Percentiles rank a stretch among this genome's conserved stretches.
These are phyloP conservation scores for Diophrys appendiculata DNA, from an alignment of 73 alveolate species.

Conservation along the genomic window DNA sequence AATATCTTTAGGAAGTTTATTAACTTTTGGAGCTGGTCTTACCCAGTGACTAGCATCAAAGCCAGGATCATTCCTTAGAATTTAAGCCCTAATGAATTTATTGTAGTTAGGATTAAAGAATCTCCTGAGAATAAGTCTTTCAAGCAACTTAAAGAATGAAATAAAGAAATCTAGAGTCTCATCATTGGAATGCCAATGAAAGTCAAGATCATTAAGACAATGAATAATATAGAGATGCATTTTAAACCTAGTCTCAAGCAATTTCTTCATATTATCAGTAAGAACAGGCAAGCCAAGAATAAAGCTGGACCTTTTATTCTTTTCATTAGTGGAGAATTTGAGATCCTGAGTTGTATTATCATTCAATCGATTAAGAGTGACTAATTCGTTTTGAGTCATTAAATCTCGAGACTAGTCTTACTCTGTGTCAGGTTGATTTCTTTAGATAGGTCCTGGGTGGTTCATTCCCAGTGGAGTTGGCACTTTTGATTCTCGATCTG, in stretches of 20 bases:
- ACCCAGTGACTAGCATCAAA: background rate
- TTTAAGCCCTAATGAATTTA: background rate
- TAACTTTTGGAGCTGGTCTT: background rate
- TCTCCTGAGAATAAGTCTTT: conserved; percentile 1
- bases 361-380: background rate
- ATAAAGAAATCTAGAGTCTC: conserved; percentile 5
- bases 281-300: background rate
- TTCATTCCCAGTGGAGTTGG: background rate
- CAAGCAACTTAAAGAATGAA: conserved; percentile 12
- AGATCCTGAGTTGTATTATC: background rate
- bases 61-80: background rate
- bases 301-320: background rate
- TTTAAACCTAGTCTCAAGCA: background rate
- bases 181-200: conserved; percentile 9
- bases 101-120: conserved; percentile 11
- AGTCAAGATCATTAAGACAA: conserved; percentile 1
- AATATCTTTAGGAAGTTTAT: background rate
- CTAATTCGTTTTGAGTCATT: background rate
- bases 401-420: background rate
- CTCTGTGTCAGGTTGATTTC: conserved; percentile 2
- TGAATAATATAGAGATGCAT: background rate
- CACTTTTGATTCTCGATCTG: background rate
- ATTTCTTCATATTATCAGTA: background rate
- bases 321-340: no score
- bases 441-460: background rate